Percentiles rank a stretch among this genome's conserved stretches.
Conservation (phyloP, 2,329 filamentous ascomycete genomes). For the Penicillium sp. region DNA sequence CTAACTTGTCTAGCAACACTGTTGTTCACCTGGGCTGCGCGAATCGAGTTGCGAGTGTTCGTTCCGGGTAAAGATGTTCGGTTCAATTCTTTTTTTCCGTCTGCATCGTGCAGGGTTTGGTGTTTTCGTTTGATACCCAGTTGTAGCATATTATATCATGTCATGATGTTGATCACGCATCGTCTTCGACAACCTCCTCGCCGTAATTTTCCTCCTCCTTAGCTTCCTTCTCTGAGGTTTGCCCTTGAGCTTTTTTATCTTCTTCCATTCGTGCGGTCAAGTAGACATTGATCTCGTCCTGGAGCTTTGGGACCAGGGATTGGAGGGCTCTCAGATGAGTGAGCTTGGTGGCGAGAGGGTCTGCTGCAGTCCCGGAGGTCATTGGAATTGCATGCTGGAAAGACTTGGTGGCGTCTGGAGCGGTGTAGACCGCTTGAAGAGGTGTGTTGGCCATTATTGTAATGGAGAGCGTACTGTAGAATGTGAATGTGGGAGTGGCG, state of each 20-base stretch:
- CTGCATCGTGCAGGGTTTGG: slow-evolving; percentile 4
- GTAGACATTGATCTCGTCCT: slow-evolving; percentile 59
- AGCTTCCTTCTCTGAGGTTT: slow-evolving; percentile 38
- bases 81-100: slow-evolving; percentile 5
- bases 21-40: slow-evolving; percentile 83
- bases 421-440: slow-evolving; percentile 29
- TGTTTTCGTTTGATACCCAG: slow-evolving; percentile 38
- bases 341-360: slow-evolving; percentile 45
- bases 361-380: slow-evolving; percentile 5
- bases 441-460: slow-evolving; percentile 7
- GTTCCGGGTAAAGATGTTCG: slow-evolving; percentile 16
- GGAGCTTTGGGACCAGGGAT: slow-evolving; percentile 50
- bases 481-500: not conserved
- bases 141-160: slow-evolving; percentile 26
- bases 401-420: slow-evolving; percentile 29
- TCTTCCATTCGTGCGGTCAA: slow-evolving; percentile 64
- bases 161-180: slow-evolving; percentile 44
- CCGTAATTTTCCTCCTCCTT: slow-evolving; percentile 68
- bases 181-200: slow-evolving; percentile 73
- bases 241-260: slow-evolving; percentile 50
- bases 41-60: slow-evolving; percentile 40
- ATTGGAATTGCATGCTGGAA: slow-evolving; percentile 34
- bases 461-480: not conserved
- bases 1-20: slow-evolving; percentile 42
- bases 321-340: slow-evolving; percentile 56